A percentile compares a stretch with the other conserved stretches of the same genome.
These are phyloP conservation scores for Rhodotorula babjevae DNA, from an alignment of 768 basidiomycete species.

Conservation along the genomic window DNA sequence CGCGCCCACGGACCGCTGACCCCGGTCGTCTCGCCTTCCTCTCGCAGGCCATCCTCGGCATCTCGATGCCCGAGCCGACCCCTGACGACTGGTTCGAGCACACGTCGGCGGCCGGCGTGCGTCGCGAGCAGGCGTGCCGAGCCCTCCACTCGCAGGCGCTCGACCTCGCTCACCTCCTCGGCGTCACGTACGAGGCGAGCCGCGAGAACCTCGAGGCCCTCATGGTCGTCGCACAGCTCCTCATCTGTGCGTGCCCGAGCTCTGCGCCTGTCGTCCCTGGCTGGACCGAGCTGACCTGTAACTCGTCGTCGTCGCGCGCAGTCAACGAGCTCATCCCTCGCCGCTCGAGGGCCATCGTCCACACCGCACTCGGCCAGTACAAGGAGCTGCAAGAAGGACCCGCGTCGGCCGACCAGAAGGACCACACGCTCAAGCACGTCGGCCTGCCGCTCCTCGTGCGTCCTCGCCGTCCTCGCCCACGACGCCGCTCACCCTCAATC, in stretches of 20 bases:
- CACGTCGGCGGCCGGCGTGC: conserved; percentile 11
- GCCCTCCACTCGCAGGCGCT: not conserved
- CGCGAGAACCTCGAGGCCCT: conserved; percentile 21
- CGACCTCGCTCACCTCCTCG: conserved; percentile 19
- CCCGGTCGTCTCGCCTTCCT: too few species aligned
- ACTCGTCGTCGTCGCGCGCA: not conserved
- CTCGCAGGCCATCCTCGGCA: conserved; percentile 20
- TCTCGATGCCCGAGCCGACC: not conserved
- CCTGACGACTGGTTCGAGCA: not conserved
- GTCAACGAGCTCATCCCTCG: conserved; percentile 22
- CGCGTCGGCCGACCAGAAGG: not conserved
- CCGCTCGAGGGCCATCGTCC: not conserved
- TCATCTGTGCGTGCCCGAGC: conserved; percentile 8
- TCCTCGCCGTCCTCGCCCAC: not conserved
- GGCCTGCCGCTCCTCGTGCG: conserved; percentile 10
- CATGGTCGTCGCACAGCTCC: conserved; percentile 14
- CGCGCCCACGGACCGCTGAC: too few species aligned
- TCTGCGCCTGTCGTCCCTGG: not conserved
- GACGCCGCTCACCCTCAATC: too few species aligned
- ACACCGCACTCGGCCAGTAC: conserved; percentile 1
- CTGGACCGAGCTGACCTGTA: too few species aligned
- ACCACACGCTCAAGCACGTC: not conserved
- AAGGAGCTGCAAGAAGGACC: conserved; percentile 14
- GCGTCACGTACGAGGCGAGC: not conserved
- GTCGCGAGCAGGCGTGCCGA: conserved; percentile 19